These are phyloP conservation scores for Sporothrix curviconia DNA, from an alignment of 2,329 filamentous ascomycete species.

Conservation along the genomic window DNA sequence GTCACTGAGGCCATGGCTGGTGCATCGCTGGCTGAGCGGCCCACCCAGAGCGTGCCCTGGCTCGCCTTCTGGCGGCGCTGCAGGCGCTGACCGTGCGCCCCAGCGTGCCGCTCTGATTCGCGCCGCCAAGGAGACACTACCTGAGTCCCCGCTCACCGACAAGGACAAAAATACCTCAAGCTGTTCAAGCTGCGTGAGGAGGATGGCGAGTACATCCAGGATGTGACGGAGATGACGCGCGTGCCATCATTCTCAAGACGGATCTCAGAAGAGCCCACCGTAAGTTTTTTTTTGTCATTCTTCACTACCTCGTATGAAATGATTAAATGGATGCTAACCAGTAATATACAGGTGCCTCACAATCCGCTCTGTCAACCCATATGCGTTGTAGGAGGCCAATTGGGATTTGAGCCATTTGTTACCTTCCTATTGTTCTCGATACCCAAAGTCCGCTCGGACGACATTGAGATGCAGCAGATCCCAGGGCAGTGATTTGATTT, in stretches of 20 bases:
- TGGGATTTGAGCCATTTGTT: no score
- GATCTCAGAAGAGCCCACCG: slow-evolving; percentile 99
- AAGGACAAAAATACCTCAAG: slow-evolving; percentile 95
- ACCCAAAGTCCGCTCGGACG: no score
- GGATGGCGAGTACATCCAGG: slow-evolving; percentile 93
- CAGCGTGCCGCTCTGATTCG: slow-evolving; percentile 93
- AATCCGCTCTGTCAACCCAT: slow-evolving; percentile 77
- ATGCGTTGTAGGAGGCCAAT: slow-evolving; percentile 47
- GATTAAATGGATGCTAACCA: slow-evolving; percentile 30
- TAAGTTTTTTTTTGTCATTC: slow-evolving; percentile 53
- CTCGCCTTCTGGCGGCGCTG: slow-evolving; percentile 73
- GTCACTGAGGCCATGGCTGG: slow-evolving; percentile 87
- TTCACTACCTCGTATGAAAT: not conserved
- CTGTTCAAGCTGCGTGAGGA: slow-evolving; percentile 87
- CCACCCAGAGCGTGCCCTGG: slow-evolving; percentile 93
- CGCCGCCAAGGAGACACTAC: slow-evolving; percentile 67
- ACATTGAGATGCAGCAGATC: no score
- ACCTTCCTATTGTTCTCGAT: no score
- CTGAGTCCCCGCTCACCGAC: slow-evolving; percentile 75
- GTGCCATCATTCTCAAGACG: slow-evolving; percentile 97
- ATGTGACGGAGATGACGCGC: slow-evolving; percentile 94
- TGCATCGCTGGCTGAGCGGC: slow-evolving; percentile 80
- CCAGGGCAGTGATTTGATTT: no score
- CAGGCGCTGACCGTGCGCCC: slow-evolving; percentile 53
- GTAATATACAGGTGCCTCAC: slow-evolving; percentile 59